Percentiles rank a stretch among this genome's conserved stretches.
Conservation (phyloP, 2,329 filamentous ascomycete genomes). For the Penicillium sp. region DNA sequence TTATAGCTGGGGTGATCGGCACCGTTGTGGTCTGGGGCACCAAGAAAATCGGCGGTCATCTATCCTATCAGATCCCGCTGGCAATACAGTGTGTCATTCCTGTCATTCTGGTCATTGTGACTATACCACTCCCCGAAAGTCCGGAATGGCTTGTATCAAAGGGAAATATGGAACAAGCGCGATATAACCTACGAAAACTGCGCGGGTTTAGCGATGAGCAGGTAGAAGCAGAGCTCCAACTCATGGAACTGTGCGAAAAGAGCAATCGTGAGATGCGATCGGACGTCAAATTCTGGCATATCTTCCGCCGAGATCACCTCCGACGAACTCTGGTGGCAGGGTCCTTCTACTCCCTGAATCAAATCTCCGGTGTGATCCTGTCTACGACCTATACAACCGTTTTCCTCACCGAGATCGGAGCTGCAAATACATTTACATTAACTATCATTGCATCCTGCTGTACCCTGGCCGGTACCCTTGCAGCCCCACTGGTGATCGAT, state of each 20-base stretch:
- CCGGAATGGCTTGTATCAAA: slow-evolving; percentile 35
- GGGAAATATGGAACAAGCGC: slow-evolving; percentile 31
- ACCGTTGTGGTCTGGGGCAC: slow-evolving; percentile 37
- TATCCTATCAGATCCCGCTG: slow-evolving; percentile 38
- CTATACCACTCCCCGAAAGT: slow-evolving; percentile 34
- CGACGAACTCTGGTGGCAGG: slow-evolving; percentile 38
- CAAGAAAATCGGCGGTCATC: slow-evolving; percentile 23
- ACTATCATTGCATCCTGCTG: slow-evolving; percentile 39
- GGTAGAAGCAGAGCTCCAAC: slow-evolving; percentile 33
- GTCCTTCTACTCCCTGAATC: slow-evolving; percentile 37
- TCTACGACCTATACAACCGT: slow-evolving; percentile 41
- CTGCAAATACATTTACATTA: slow-evolving; percentile 34
- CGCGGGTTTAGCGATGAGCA: slow-evolving; percentile 32
- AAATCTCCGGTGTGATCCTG: slow-evolving; percentile 39
- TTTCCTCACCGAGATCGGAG: slow-evolving; percentile 35
- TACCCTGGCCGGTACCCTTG: slow-evolving; percentile 37
- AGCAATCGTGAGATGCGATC: slow-evolving; percentile 24
- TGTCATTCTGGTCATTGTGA: slow-evolving; percentile 29
- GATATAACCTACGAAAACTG: slow-evolving; percentile 30
- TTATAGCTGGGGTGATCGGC: slow-evolving; percentile 32
- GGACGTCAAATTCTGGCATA: slow-evolving; percentile 36
- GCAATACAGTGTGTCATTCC: slow-evolving; percentile 37
- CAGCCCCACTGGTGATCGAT: slow-evolving; percentile 37
- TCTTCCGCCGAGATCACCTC: slow-evolving; percentile 36
- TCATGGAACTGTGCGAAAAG: slow-evolving; percentile 31